A percentile compares a stretch with the other conserved stretches of the same genome.
Evolutionary conservation across 306 rosid species (phyloP).

Genomic region (Ochetophila trinervis): DNA sequence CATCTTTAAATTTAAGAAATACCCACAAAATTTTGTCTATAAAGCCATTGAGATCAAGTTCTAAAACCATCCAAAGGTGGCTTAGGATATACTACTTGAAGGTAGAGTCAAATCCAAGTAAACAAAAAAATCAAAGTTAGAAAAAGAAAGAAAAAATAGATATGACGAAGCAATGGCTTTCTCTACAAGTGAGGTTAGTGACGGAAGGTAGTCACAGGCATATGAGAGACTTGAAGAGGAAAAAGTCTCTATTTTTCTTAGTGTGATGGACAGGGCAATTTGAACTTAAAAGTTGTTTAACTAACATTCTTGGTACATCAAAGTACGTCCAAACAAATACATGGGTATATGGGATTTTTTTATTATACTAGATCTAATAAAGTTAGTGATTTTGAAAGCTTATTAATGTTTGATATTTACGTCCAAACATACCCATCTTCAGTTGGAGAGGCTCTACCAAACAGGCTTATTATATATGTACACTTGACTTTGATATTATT

Average conservation of each 20-base stretch:
- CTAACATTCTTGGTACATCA: conserved; percentile 17
- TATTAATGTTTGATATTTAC: neutral
- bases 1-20: conserved; percentile 59
- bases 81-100: conserved; percentile 56
- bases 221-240: conserved; percentile 21
- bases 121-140: conserved; percentile 26
- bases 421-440: conserved; percentile 33
- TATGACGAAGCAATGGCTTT: conserved; percentile 34
- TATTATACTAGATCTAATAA: conserved; percentile 23
- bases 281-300: conserved; percentile 27
- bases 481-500: conserved; percentile 28
- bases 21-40: conserved; percentile 30
- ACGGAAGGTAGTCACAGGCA: conserved; percentile 21
- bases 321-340: neutral
- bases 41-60: conserved; percentile 32
- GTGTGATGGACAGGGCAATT: neutral
- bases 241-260: neutral
- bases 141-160: neutral
- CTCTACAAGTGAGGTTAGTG: conserved; percentile 66
- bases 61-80: conserved; percentile 29
- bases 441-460: conserved; percentile 48
- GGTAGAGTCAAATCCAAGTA: conserved; percentile 73
- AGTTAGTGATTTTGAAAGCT: neutral
- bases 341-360: conserved; percentile 15
- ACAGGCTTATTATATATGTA: conserved; percentile 38